These are phyloP conservation scores for Cryphonectria naterciae DNA, from an alignment of 2,329 filamentous ascomycete species.

Conservation along the genomic window DNA sequence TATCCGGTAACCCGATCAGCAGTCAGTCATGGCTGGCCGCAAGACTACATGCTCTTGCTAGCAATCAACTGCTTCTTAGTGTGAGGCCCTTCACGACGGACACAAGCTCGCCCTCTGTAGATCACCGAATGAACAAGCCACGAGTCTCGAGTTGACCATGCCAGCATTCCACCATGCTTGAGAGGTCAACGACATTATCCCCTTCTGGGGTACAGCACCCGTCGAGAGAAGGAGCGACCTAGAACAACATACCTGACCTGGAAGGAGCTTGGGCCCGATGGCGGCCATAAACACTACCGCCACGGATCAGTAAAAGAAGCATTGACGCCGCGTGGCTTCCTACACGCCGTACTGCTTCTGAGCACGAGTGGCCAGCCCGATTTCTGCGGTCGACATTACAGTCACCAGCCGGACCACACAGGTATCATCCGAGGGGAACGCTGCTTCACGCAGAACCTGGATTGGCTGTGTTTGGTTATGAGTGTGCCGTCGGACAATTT, in stretches of 20 bases:
- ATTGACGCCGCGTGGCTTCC: background rate
- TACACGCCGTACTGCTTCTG: background rate
- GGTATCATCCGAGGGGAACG: background rate
- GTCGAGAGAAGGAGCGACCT: background rate
- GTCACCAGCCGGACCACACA: background rate
- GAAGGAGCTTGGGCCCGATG: background rate
- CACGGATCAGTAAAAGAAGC: background rate
- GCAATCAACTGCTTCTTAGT: background rate
- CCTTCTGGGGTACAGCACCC: background rate
- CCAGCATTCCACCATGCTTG: background rate
- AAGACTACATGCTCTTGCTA: background rate
- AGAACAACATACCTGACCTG: background rate
- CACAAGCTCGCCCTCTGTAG: background rate
- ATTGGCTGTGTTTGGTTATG: background rate
- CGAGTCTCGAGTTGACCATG: background rate
- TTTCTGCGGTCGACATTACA: background rate
- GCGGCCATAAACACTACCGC: background rate
- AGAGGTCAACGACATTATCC: background rate
- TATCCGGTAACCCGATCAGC: constrained; percentile 26
- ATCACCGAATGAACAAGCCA: background rate
- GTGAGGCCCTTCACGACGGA: background rate
- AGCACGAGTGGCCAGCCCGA: background rate
- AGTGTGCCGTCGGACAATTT: background rate
- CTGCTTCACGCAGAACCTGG: background rate
- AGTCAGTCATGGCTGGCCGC: constrained; percentile 8